Conservation (phyloP, 2,329 filamentous ascomycete genomes). For the Aureobasidium pullulans region DNA sequence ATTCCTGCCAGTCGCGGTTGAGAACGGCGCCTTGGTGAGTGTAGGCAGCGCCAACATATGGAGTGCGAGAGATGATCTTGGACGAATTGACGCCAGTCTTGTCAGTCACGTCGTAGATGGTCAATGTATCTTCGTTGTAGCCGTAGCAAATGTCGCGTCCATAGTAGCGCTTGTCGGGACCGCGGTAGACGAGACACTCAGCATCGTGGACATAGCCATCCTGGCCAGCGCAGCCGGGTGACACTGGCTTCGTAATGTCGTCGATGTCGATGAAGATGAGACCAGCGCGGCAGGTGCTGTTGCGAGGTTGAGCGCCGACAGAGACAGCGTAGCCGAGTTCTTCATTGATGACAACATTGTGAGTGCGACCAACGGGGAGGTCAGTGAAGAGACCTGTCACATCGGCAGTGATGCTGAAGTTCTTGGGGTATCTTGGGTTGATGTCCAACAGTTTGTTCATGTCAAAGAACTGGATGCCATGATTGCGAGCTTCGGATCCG, state of each 20-base stretch:
- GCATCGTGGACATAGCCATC: constrained; percentile 53
- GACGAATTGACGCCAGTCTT: constrained; percentile 27
- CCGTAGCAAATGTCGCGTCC: constrained; percentile 46
- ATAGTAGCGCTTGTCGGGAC: constrained; percentile 39
- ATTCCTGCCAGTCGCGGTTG: constrained; percentile 38
- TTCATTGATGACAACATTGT: constrained; percentile 49
- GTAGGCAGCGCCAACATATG: constrained; percentile 43
- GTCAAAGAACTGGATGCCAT: constrained; percentile 58
- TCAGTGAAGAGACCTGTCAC: constrained; percentile 36
- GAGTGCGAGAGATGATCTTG: constrained; percentile 40
- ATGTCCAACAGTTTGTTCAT: constrained; percentile 49
- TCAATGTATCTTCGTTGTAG: constrained; percentile 44
- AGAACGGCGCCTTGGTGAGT: constrained; percentile 50
- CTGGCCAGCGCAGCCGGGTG: constrained; percentile 42
- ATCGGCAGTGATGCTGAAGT: constrained; percentile 36
- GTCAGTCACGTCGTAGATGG: constrained; percentile 42
- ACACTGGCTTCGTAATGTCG: constrained; percentile 43
- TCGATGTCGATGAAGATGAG: constrained; percentile 49
- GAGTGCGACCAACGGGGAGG: constrained; percentile 41
- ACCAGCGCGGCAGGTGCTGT: constrained; percentile 40
- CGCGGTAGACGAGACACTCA: constrained; percentile 47
- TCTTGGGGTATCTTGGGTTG: constrained; percentile 35
- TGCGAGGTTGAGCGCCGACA: constrained; percentile 32
- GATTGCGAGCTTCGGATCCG: constrained; percentile 39
- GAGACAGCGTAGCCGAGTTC: constrained; percentile 44